phyloP scores from a whole-genome alignment of 176 grass and related monocot genomes.

The Elymus sibiricus region DNA sequence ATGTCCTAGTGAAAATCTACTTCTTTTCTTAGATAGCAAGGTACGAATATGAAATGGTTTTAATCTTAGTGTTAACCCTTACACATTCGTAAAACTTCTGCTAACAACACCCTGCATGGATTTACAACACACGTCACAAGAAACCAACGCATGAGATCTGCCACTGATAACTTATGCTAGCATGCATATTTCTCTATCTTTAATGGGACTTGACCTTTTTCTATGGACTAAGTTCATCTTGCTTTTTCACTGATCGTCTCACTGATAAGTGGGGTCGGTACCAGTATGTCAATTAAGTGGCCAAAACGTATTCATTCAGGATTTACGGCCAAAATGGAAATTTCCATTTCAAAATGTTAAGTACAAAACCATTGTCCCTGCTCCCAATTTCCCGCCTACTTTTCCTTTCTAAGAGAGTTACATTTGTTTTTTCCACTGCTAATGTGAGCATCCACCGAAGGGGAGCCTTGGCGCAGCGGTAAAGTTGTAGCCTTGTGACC shows the following conservation, averaged over 20 bases:
- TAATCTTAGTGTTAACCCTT: neutral
- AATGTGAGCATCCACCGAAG: neutral
- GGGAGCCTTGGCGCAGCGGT: too few relatives aligned
- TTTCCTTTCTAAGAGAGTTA: neutral
- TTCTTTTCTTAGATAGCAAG: slow-evolving; percentile 17
- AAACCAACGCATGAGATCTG: neutral
- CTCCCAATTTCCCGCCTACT: neutral
- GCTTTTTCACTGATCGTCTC: neutral
- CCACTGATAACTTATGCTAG: neutral
- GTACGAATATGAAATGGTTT: neutral
- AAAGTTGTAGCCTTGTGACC: too few relatives aligned
- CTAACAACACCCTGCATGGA: neutral
- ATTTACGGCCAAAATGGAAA: neutral
- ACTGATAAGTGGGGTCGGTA: neutral
- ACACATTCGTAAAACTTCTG: neutral
- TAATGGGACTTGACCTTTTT: neutral
- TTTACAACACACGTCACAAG: neutral
- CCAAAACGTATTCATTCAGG: neutral
- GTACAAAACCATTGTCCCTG: neutral
- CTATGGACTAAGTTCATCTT: neutral
- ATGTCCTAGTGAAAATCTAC: slow-evolving; percentile 6
- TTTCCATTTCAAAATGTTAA: neutral
- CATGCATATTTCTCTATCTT: neutral
- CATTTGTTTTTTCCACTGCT: neutral
- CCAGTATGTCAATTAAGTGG: neutral